These are phyloP conservation scores for Yarrowia divulgata DNA, from an alignment of 805 yeast genomes.

Conservation along the genomic window DNA sequence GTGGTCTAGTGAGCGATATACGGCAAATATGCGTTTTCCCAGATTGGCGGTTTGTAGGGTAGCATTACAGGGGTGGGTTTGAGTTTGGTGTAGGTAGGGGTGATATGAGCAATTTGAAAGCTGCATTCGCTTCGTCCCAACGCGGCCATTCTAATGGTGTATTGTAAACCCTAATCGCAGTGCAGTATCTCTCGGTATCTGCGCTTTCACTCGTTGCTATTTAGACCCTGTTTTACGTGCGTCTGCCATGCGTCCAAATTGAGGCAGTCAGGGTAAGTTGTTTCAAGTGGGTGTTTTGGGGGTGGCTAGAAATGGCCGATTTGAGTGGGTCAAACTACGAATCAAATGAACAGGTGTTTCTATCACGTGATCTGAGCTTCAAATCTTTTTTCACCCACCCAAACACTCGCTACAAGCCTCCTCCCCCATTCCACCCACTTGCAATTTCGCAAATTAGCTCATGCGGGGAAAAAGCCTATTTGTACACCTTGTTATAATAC, in stretches of 20 bases:
- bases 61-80: constrained; percentile 20
- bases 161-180: no score
- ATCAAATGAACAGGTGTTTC: background rate
- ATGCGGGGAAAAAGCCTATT: constrained; percentile 19
- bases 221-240: constrained; percentile 26
- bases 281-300: constrained; percentile 9
- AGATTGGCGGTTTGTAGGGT: constrained; percentile 12
- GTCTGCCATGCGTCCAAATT: constrained; percentile 2
- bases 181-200: no score
- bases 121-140: background rate
- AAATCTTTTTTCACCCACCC: background rate
- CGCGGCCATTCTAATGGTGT: background rate
- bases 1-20: constrained; percentile 18
- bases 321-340: no score
- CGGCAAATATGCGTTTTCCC: constrained; percentile 16
- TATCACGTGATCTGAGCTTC: background rate
- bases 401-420: no score
- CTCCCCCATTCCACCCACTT: background rate
- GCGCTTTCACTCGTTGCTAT: background rate
- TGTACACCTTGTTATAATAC: background rate
- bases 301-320: background rate
- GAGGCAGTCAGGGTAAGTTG: constrained; percentile 35
- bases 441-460: background rate
- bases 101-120: background rate
- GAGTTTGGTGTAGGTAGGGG: background rate